phyloP scores from a whole-genome alignment of 192 early-diverging fungal species.

The Linnemannia hyalina region DNA sequence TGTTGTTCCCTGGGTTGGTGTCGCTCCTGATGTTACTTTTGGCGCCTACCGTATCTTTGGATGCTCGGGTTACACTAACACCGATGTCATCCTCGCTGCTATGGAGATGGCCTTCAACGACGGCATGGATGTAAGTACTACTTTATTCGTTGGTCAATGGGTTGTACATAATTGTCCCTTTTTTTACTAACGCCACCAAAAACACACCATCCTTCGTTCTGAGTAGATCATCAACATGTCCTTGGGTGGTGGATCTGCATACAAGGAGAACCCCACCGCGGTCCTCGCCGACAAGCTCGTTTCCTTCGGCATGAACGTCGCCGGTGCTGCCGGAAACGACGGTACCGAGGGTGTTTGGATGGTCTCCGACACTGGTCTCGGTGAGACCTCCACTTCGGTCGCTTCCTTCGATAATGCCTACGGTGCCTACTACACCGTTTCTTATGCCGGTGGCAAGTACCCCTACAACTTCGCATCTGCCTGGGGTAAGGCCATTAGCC shows the following conservation, averaged over 20 bases:
- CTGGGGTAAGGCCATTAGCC: constrained; percentile 39
- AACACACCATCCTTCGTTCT: not conserved
- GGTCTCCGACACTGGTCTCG: constrained; percentile 69
- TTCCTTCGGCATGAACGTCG: constrained; percentile 66
- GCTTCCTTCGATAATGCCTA: constrained; percentile 68
- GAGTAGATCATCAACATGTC: constrained; percentile 74
- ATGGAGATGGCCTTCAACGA: constrained; percentile 79
- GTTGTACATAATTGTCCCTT: not conserved
- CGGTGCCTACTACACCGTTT: constrained; percentile 31
- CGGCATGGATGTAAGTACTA: constrained; percentile 72
- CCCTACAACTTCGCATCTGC: constrained; percentile 21
- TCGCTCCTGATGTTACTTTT: constrained; percentile 86
- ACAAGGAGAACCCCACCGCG: constrained; percentile 65
- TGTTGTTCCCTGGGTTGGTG: constrained; percentile 71
- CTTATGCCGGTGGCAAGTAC: constrained; percentile 12
- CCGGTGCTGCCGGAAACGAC: constrained; percentile 82
- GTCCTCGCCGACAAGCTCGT: constrained; percentile 62
- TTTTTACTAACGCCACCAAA: not conserved
- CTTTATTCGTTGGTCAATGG: constrained; percentile 23
- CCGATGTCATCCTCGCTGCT: constrained; percentile 82
- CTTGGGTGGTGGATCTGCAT: constrained; percentile 73
- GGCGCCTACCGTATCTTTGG: constrained; percentile 90
- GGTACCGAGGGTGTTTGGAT: constrained; percentile 74
- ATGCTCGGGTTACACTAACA: constrained; percentile 71
- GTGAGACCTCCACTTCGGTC: constrained; percentile 66